Base-by-base conservation (phyloP, 164 flowering plant species). In the Buxus sempervirens region DNA sequence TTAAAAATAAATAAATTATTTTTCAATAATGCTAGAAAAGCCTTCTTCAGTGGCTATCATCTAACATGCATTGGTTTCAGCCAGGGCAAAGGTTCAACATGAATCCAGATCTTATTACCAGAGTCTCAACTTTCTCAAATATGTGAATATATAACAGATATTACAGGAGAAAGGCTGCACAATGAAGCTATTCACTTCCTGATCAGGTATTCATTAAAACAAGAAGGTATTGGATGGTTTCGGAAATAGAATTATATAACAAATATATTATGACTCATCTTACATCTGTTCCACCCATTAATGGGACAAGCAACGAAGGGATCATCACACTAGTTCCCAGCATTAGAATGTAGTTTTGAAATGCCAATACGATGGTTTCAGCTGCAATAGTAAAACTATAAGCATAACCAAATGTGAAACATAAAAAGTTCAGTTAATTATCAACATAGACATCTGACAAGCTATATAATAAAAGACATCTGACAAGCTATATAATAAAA, bases 321-420 rank as follows among this genome's bases (percentile, higher is more conserved):
- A 96, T 90, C 95, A 96, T 90, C 14, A 90, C 98, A 74, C 87
- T 89, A 48, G 96, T 88, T 24, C 99, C 99, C 71, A 96, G 76
- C 88, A 90, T 86, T 80, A 96, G 55, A 59, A 96, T 90, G 86
- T 93, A 96, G 77, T 96, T 93, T 73, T 96, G 99, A 79, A 96
- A 93, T 64, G 91, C 99, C 75, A 96, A 77, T 63, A 88, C 13
- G 59, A 96, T 73, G 41, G 98, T 90, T 82, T 96, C 97, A 70
- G 81, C 98, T 96, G 93, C 90, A 88, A 70, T 36, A 74, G 26
- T n/a, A 69, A 70, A 75, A 9, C 51, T 58, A 24, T 26, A 27
- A 19, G 26, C 49, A 56, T 62, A 65, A 70, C 23, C 54, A 23
- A 32, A 54, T 25, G 7, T 28, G 22, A 13, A 41, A 48, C 10